phyloP scores from a whole-genome alignment of 768 basidiomycete genomes.

The Mycena albidolilacea region DNA sequence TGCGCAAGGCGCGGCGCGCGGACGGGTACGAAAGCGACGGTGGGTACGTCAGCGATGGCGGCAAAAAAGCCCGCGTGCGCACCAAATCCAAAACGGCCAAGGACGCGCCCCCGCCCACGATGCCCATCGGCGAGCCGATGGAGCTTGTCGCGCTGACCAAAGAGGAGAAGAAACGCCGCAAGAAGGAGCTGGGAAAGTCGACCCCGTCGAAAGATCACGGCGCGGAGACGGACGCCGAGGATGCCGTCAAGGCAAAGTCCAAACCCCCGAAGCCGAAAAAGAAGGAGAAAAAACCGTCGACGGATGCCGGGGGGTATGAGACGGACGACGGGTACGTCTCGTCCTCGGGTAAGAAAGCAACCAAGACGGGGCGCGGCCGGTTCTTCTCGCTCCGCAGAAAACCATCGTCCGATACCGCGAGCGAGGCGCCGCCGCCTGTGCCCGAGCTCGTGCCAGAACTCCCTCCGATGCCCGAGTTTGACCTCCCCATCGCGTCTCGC shows the following conservation, averaged over 20 bases:
- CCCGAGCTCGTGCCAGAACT: conserved; percentile 42
- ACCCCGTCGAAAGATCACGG: conserved; percentile 41
- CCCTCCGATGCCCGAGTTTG: conserved; percentile 48
- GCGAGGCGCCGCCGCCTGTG: conserved; percentile 44
- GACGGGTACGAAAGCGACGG: conserved; percentile 71
- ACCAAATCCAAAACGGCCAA: conserved; percentile 48
- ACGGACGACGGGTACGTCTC: conserved; percentile 46
- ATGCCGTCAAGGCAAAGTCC: conserved; percentile 25
- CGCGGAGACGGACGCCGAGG: conserved; percentile 36
- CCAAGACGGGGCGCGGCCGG: conserved; percentile 49
- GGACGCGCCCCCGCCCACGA: conserved; percentile 37
- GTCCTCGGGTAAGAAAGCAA: conserved; percentile 44
- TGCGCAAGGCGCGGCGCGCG: conserved; percentile 38
- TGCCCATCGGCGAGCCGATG: conserved; percentile 42
- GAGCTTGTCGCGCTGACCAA: conserved; percentile 42
- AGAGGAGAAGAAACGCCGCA: conserved; percentile 41
- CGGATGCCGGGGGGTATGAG: conserved; percentile 41
- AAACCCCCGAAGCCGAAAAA: conserved; percentile 40
- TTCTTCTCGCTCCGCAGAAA: conserved; percentile 63
- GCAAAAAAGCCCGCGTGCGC: conserved; percentile 37
- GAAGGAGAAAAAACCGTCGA: conserved; percentile 39
- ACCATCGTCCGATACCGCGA: conserved; percentile 25
- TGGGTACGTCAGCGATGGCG: conserved; percentile 64
- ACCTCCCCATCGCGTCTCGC: conserved; percentile 62
- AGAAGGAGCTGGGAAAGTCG: conserved; percentile 24